Percentiles rank a stretch among this genome's conserved stretches.
These are phyloP conservation scores for Coemansia sp. DNA, from an alignment of 192 early-diverging fungal genomes.

Conservation along the genomic window DNA sequence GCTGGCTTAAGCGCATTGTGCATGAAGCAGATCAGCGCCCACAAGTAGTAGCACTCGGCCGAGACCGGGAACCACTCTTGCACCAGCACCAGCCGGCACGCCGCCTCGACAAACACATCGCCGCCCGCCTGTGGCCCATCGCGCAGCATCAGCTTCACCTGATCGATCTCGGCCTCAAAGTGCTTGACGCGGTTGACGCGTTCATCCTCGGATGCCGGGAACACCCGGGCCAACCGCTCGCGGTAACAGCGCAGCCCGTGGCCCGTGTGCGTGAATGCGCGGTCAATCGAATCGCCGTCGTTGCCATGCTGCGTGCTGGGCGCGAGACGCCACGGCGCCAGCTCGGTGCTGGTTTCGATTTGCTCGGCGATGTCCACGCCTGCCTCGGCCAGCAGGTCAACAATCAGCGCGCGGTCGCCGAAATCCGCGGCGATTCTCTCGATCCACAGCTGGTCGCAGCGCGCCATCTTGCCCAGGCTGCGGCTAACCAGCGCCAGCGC, in stretches of 20 bases:
- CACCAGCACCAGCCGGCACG: conserved; percentile 33
- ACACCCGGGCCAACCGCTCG: conserved; percentile 24
- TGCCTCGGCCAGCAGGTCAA: conserved; percentile 39
- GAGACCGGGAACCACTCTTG: conserved; percentile 46
- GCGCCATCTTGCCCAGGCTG: conserved; percentile 15
- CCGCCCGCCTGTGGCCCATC: conserved; percentile 20
- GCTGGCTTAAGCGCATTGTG: conserved; percentile 36
- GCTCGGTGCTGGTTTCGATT: conserved; percentile 12
- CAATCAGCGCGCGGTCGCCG: conserved; percentile 33
- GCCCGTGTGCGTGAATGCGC: neutral
- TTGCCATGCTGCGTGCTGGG: neutral
- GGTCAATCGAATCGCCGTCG: neutral
- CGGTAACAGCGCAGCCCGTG: conserved; percentile 40
- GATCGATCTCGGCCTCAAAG: conserved; percentile 27
- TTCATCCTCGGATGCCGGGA: conserved; percentile 25
- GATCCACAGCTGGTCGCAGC: conserved; percentile 37
- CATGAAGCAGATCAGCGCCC: conserved; percentile 50
- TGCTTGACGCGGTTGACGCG: conserved; percentile 8
- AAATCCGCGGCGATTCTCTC: conserved; percentile 44
- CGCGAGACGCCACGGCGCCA: conserved; percentile 27
- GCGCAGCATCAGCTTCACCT: conserved; percentile 40
- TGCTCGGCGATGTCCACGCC: conserved; percentile 42
- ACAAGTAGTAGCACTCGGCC: conserved; percentile 51
- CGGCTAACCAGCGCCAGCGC: conserved; percentile 33
- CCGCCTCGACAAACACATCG: conserved; percentile 36